Base-by-base conservation (phyloP, 2,329 filamentous ascomycete genomes). In the Akanthomyces lecanii region DNA sequence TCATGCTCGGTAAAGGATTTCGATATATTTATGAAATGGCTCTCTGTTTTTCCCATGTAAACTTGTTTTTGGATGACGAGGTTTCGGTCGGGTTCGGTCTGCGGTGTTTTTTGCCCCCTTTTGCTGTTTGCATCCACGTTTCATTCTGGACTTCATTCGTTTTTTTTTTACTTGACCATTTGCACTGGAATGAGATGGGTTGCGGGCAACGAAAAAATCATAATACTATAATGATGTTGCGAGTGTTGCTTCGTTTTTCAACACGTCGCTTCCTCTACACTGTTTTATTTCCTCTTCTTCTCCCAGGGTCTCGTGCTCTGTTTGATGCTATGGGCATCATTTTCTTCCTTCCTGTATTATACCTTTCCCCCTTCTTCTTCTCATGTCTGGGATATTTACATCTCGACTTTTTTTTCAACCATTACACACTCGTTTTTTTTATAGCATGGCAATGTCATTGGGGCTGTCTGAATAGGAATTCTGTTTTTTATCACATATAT, bases 31-130 rank as follows among this genome's bases (percentile, higher is more conserved):
- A 61, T 47, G 58, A 61, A 54, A 47, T 47, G 50, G 28, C 14
- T 54, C 14, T 54, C 36, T 45, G 44, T 61, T 40, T 53, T 47
- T 36, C 33, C 36, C 38, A 51, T 61, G 7, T 45, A 44, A 36
- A 5, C 11, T 67, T 68, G 68, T 66, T 70, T 69, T 71, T 67
- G 64, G 68, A 66, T 65, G 54, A 64, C 54, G 53, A 55, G n/a
- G 52, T 36, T 30, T 42, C 23, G 60, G 55, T 42, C 33, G 47
- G 47, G 45, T 60, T 50, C 4, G 53, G 48, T 62, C 38, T 64
- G 47, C 36, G 47, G 11, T 52, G n/a, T 54, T 54, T 45, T 21
- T 44, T 48, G 51, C 65, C 63, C 52, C 36, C 54, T 23, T 61
- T 65, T 63, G 64, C 62, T 64, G 67, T 66, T 36, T 57, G 64